phyloP scores from a whole-genome alignment of 495 filamentous ascomycete genomes.

The Niebla homalea region DNA sequence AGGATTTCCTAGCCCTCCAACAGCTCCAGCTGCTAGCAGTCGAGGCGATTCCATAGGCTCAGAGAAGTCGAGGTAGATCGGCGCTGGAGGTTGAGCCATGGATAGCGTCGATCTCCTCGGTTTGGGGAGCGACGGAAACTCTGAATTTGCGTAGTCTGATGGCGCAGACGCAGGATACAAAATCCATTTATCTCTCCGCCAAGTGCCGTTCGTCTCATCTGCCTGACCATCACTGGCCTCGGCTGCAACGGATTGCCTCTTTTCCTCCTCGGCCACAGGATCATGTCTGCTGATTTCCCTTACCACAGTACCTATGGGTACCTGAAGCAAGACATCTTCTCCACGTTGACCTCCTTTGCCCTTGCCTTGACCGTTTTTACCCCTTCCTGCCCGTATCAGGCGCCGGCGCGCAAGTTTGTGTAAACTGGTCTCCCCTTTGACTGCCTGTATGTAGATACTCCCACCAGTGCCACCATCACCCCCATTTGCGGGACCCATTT shows the following conservation, averaged over 20 bases:
- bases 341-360: slow-evolving; percentile 66
- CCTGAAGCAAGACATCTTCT: slow-evolving; percentile 73
- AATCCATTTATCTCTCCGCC: slow-evolving; percentile 60
- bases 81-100: slow-evolving; percentile 50
- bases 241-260: background rate
- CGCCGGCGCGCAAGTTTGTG: slow-evolving; percentile 79
- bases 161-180: slow-evolving; percentile 65
- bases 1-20: slow-evolving; percentile 85
- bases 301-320: slow-evolving; percentile 86
- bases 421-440: slow-evolving; percentile 76
- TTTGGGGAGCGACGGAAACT: slow-evolving; percentile 43
- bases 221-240: slow-evolving; percentile 21
- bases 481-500: slow-evolving; percentile 87
- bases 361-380: slow-evolving; percentile 78
- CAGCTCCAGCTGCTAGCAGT: slow-evolving; percentile 77
- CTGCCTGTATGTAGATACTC: slow-evolving; percentile 86
- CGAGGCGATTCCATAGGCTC: slow-evolving; percentile 68
- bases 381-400: slow-evolving; percentile 61
- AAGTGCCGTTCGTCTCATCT: slow-evolving; percentile 14
- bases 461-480: slow-evolving; percentile 89
- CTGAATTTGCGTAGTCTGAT: slow-evolving; percentile 46
- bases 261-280: slow-evolving; percentile 53
- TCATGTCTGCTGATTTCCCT: slow-evolving; percentile 68
- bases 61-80: slow-evolving; percentile 72
- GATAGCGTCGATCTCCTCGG: slow-evolving; percentile 43